These are phyloP conservation scores for Tripidium arundinaceum DNA, from an alignment of 202 grass and related monocot species.

Conservation along the genomic window DNA sequence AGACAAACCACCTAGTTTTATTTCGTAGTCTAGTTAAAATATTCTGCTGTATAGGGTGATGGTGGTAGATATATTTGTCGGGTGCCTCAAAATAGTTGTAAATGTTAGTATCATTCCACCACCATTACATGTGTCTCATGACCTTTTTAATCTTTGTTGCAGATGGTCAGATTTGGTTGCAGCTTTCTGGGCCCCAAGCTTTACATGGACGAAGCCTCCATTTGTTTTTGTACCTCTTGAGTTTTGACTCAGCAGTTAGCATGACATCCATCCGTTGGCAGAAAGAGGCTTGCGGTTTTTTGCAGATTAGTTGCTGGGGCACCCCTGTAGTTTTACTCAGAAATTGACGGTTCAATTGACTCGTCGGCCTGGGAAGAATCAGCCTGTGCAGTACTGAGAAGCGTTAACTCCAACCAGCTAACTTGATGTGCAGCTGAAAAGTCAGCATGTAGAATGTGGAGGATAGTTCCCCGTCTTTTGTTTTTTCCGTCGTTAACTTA, in stretches of 20 bases:
- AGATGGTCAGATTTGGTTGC: constrained; percentile 20
- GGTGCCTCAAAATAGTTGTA: neutral
- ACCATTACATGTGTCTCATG: neutral
- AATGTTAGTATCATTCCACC: neutral
- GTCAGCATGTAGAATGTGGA: constrained; percentile 33
- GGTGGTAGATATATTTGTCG: neutral
- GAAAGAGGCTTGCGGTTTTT: constrained; percentile 22
- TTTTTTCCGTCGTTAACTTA: neutral
- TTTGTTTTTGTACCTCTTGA: constrained; percentile 1
- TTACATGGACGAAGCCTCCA: constrained; percentile 11
- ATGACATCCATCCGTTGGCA: constrained; percentile 15
- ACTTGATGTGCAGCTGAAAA: constrained; percentile 29
- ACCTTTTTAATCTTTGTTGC: constrained; percentile 21
- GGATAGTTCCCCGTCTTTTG: constrained; percentile 11
- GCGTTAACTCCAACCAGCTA: constrained; percentile 14
- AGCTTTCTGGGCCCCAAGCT: neutral
- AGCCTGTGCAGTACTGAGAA: constrained; percentile 31
- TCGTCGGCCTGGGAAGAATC: neutral
- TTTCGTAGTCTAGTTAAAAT: neutral
- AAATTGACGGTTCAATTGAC: constrained; percentile 11
- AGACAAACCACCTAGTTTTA: neutral
- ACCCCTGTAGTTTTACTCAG: constrained; percentile 5
- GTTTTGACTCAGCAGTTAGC: constrained; percentile 26
- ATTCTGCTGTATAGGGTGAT: neutral
- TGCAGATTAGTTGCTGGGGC: constrained; percentile 15